phyloP scores from a whole-genome alignment of 164 flowering plant species.

The Vitis labrusca region DNA sequence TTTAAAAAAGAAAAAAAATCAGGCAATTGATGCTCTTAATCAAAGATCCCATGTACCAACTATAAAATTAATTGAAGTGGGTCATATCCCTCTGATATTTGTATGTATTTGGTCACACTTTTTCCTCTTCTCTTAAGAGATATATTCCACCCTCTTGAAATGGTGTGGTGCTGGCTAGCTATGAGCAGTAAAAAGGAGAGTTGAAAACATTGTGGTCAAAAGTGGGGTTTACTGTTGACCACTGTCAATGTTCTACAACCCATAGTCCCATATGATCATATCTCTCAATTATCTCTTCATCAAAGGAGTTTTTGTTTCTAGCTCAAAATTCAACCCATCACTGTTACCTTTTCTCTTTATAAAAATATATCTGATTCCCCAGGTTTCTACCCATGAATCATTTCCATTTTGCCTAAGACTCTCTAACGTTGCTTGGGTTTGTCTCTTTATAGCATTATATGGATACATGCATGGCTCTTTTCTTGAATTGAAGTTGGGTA shows the following conservation, averaged over 20 bases:
- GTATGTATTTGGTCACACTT: too few relatives aligned
- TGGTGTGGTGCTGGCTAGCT: too few relatives aligned
- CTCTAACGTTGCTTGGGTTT: background rate
- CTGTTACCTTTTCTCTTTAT: conserved; percentile 15
- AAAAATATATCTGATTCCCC: conserved; percentile 4
- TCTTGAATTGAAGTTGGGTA: too few relatives aligned
- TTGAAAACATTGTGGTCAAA: background rate
- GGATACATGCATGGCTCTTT: too few relatives aligned
- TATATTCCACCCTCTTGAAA: too few relatives aligned
- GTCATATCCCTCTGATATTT: too few relatives aligned
- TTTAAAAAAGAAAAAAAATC: too few relatives aligned
- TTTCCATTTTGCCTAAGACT: conserved; percentile 11
- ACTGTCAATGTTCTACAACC: conserved; percentile 4
- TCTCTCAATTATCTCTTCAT: conserved; percentile 9
- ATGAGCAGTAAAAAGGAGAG: background rate
- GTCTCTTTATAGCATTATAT: conserved; percentile 4
- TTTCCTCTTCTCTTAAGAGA: too few relatives aligned
- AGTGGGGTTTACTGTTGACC: background rate
- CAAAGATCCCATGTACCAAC: too few relatives aligned
- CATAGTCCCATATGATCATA: background rate
- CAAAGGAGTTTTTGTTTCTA: conserved; percentile 1
- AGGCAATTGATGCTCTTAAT: too few relatives aligned
- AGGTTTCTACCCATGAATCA: conserved; percentile 10
- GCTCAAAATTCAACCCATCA: conserved; percentile 15
- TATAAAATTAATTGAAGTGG: too few relatives aligned